Percentiles rank a stretch among this genome's conserved stretches.
Conservation (phyloP, 768 basidiomycete genomes). For the Mycena haematopus region DNA sequence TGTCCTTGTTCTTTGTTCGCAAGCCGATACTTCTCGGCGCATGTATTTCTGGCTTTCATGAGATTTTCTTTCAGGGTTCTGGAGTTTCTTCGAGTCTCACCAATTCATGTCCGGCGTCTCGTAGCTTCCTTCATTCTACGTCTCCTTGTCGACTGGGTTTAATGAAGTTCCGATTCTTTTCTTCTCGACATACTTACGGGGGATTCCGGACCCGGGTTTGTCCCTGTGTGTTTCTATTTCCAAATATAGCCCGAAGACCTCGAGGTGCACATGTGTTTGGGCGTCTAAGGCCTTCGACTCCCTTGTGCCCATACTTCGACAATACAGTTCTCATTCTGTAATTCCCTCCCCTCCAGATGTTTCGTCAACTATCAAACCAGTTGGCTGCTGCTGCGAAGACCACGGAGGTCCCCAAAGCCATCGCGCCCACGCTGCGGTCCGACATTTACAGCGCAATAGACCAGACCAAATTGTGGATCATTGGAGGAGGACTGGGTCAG, state of each 20-base stretch:
- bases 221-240: conserved; percentile 10
- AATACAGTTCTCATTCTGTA: conserved; percentile 16
- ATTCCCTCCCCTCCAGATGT: conserved; percentile 40
- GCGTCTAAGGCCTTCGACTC: conserved; percentile 9
- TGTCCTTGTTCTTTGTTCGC: conserved; percentile 11
- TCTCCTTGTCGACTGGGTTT: conserved; percentile 11
- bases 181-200: background rate
- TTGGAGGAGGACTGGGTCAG: conserved; percentile 48
- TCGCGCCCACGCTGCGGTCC: conserved; percentile 55
- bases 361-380: conserved; percentile 52
- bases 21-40: conserved; percentile 57
- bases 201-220: conserved; percentile 6
- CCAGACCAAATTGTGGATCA: conserved; percentile 52
- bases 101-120: background rate
- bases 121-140: conserved; percentile 7
- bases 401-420: conserved; percentile 48
- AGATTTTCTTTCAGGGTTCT: conserved; percentile 49
- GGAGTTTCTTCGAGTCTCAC: conserved; percentile 49
- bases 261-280: conserved; percentile 20
- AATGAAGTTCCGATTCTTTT: conserved; percentile 7
- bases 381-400: conserved; percentile 41
- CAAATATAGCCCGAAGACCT: conserved; percentile 8
- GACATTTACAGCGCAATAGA: conserved; percentile 60
- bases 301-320: conserved; percentile 23
- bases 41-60: conserved; percentile 43